Base-by-base conservation (phyloP, 2,329 filamentous ascomycete genomes). In the Colletotrichum chlorophyti region DNA sequence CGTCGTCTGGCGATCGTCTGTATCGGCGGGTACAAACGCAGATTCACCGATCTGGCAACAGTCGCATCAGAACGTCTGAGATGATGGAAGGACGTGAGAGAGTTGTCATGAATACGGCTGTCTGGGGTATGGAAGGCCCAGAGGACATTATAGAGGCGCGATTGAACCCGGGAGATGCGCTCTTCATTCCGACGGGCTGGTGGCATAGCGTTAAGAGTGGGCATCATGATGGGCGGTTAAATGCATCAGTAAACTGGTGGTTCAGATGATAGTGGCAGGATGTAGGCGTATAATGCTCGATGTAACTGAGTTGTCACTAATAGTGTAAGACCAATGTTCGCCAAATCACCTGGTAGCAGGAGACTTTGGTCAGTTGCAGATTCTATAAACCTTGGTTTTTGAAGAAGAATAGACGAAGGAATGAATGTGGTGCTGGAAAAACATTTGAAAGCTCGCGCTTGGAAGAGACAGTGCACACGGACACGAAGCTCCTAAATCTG, bases 81-180 rank as follows among this genome's bases (percentile, higher is more conserved):
- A 97, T 98, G 93, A 97, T 98, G 93, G 80, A 87, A 48, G 93
- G 93, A 0, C 73, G 76, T 2, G 91, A 97, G 74, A 86, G 86
- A 63, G 72, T 78, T 17, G 76, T 81, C 3, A 72, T 97, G 12
- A 85, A 93, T 63, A 74, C 82, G 1, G 86, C 82, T 3, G 81
- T 97, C 3, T 98, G 94, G 95, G 75, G 72, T 3, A 64, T 66
- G 3, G 68, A 69, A 3, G 62, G 19, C 19, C 65, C 58, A 60
- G 71, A 64, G 64, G 75, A 65, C 64, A 65, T 82, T 17, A 64
- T 72, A 3, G 83, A 91, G 67, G 84, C 82, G 2, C 69, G 74
- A 5, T 69, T 98, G 12, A 72, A 76, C 0, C 77, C 83, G 4
- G 91, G 89, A 0, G 90, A 95, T 74, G 86, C 82, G 1, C 68